Evolutionary conservation across 2,329 filamentous ascomycete species (phyloP).

Genomic region (Juglanconis oblonga): DNA sequence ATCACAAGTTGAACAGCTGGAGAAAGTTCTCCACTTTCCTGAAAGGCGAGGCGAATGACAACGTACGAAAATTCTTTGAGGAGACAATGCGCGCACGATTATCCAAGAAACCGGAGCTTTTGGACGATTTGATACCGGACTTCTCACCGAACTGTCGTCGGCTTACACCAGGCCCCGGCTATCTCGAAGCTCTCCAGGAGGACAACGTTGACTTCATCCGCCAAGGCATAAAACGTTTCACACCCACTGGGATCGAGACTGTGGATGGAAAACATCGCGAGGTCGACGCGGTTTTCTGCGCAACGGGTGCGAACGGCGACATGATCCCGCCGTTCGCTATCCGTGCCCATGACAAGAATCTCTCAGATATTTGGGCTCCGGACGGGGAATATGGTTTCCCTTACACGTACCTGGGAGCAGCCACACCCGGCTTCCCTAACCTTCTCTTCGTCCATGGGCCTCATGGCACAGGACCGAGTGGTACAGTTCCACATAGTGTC

Average conservation of each 20-base stretch:
- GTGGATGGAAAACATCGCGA: conserved; percentile 53
- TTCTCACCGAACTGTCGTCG: conserved; percentile 64
- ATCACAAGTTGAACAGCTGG: conserved; percentile 37
- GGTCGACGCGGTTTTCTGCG: conserved; percentile 65
- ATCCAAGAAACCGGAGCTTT: conserved; percentile 51
- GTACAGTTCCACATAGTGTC: conserved; percentile 64
- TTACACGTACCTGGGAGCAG: conserved; percentile 64
- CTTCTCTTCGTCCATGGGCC: conserved; percentile 63
- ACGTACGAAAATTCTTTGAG: conserved; percentile 44
- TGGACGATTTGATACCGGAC: conserved; percentile 55
- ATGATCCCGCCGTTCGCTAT: conserved; percentile 61
- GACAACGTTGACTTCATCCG: conserved; percentile 62
- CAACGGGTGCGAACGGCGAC: conserved; percentile 63
- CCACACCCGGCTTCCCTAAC: conserved; percentile 65
- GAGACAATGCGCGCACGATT: conserved; percentile 54
- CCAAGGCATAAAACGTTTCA: conserved; percentile 56
- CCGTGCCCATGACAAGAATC: conserved; percentile 48
- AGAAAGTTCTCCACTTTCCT: conserved; percentile 53
- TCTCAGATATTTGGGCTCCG: conserved; percentile 54
- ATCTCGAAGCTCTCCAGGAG: conserved; percentile 61
- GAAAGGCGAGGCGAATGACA: conserved; percentile 45
- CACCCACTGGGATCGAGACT: conserved; percentile 57
- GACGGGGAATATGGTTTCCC: conserved; percentile 59
- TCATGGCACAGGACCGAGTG: conserved; percentile 56
- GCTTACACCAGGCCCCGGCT: conserved; percentile 64